Evolutionary conservation across 768 basidiomycete species (phyloP), one percentile per base, ranked within the genome.

Genomic region (Tephrocybe rancida): DNA sequence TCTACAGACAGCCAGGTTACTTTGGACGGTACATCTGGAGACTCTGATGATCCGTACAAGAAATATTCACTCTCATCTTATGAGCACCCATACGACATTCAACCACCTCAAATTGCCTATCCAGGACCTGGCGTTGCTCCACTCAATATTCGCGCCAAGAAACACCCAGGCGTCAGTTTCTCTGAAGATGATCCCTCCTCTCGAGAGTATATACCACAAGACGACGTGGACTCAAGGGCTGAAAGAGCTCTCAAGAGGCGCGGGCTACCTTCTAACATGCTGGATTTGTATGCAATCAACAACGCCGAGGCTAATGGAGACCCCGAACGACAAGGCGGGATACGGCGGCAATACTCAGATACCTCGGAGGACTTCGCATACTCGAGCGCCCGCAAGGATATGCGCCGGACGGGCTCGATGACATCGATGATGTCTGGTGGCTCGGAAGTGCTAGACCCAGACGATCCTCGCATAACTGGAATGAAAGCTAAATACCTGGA

Each of bases 381-480:
- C 44, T 63, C 62, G 25, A 61, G 57, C 44, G 61, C 50, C 32
- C 67, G 66, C 46, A 59, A 64, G 30, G 59, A 62, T 44, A 68
- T 73, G 60, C 64, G 69, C 24, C 74, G 81, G 27, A 56, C 55
- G 22, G 72, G 79, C 55, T 83, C 85, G 1, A 72, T 70, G 56
- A 67, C 67, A 30, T 85, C 82, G 24, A 66, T 71, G 44, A 67
- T 50, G 21, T 74, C 75, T 16, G 52, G 58, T 35, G 69, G 74
- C 43, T 83, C 82, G 18, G 81, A 86, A 14, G 51, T 80, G 7
- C 67, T 87, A 34, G 90, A 92, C 63, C 78, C 82, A 16, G 87
- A 92, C 58, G 89, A 92, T 67, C 88, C 88, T 45, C 75, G 79
- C 38, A 72, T 90, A 21, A 89, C 85, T 39, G 86, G 86, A 5